A percentile compares a stretch with the other conserved stretches of the same genome.
Evolutionary conservation across 1,139 yeast genomes (phyloP).

Genomic region (Protomyces pachydermus): DNA sequence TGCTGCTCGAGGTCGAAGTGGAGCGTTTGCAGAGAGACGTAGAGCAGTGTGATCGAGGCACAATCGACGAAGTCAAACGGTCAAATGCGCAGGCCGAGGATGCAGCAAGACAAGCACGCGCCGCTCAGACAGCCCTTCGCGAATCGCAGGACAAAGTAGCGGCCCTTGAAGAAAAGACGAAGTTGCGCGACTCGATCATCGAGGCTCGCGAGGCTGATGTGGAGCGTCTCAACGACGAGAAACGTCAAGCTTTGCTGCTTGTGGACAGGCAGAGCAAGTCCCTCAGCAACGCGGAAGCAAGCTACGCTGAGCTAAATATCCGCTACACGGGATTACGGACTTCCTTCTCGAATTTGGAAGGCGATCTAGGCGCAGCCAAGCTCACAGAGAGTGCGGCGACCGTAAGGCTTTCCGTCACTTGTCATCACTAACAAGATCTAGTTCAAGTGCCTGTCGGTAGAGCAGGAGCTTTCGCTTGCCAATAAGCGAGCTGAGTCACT

Average conservation of each 20-base stretch:
- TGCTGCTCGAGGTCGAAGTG: constrained; percentile 28
- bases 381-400: constrained; percentile 41
- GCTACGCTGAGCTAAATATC: constrained; percentile 49
- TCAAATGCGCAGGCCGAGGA: constrained; percentile 2
- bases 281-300: constrained; percentile 48
- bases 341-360: constrained; percentile 43
- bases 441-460: constrained; percentile 40
- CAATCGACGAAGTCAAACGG: not conserved
- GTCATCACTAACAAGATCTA: not conserved
- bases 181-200: not conserved
- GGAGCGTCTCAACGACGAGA: constrained; percentile 38
- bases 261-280: constrained; percentile 49
- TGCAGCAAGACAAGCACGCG: not conserved
- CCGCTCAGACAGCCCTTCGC: not conserved
- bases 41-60: not conserved
- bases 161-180: not conserved
- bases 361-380: constrained; percentile 39
- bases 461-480: constrained; percentile 42
- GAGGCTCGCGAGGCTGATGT: constrained; percentile 27
- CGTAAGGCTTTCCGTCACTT: constrained; percentile 35
- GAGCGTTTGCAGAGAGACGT: constrained; percentile 27
- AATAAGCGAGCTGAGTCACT: constrained; percentile 43
- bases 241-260: constrained; percentile 43
- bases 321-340: constrained; percentile 48
- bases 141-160: not conserved